These are phyloP conservation scores for Epichloe bromicola DNA, from an alignment of 2,329 filamentous ascomycete species.

Conservation along the genomic window DNA sequence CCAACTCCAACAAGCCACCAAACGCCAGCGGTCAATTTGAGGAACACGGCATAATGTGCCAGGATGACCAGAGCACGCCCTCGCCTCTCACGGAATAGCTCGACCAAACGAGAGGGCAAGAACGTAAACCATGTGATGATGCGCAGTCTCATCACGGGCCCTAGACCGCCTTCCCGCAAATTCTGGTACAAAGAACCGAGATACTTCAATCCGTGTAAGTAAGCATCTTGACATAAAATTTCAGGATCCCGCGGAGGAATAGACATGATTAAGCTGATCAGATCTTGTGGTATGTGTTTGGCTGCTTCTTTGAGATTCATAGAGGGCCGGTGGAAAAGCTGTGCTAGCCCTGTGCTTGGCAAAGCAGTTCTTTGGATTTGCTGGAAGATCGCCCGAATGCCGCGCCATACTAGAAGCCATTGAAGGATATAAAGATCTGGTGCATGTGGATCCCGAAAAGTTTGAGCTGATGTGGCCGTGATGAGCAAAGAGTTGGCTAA, in stretches of 20 bases:
- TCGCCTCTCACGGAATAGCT: slow-evolving; percentile 26
- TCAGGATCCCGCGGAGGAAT: slow-evolving; percentile 31
- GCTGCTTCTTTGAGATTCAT: slow-evolving; percentile 31
- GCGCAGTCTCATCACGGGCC: slow-evolving; percentile 32
- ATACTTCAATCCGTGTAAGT: slow-evolving; percentile 34
- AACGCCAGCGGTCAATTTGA: slow-evolving; percentile 26
- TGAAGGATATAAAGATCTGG: slow-evolving; percentile 37
- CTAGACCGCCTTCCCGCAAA: slow-evolving; percentile 28
- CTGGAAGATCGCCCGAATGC: slow-evolving; percentile 35
- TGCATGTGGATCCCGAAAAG: slow-evolving; percentile 33
- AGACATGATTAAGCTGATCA: slow-evolving; percentile 36
- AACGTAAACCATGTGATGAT: slow-evolving; percentile 42
- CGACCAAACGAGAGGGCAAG: slow-evolving; percentile 30
- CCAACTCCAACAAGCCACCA: slow-evolving; percentile 41
- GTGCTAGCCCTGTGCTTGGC: slow-evolving; percentile 29
- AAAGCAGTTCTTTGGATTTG: slow-evolving; percentile 15
- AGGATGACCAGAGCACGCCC: slow-evolving; percentile 38
- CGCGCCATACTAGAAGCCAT: slow-evolving; percentile 44
- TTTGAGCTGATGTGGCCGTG: slow-evolving; percentile 35
- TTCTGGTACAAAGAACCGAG: slow-evolving; percentile 40
- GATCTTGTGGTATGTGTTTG: slow-evolving; percentile 30
- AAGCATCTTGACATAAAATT: slow-evolving; percentile 23
- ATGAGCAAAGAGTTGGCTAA: slow-evolving; percentile 38
- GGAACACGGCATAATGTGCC: slow-evolving; percentile 38
- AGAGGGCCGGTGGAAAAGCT: slow-evolving; percentile 35